Percentiles rank a stretch among this genome's conserved stretches.
phyloP scores from a whole-genome alignment of 2,329 filamentous ascomycete genomes.

The Stylonectria norvegica region DNA sequence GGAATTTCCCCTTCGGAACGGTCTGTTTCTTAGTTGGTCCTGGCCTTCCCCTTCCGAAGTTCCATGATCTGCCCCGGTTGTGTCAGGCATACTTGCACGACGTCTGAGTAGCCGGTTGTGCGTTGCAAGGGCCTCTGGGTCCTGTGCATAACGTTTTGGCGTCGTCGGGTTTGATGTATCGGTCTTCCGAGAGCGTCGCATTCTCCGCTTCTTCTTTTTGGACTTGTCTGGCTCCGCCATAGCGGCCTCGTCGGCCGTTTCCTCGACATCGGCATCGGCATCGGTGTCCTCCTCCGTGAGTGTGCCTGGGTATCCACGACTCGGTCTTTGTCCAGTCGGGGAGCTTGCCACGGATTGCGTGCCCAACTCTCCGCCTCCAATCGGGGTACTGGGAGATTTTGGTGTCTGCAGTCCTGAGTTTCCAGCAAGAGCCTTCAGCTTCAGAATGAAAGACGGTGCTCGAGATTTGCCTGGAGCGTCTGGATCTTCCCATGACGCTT shows the following conservation, averaged over 20 bases:
- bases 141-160: slow-evolving; percentile 44
- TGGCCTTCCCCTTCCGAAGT: slow-evolving; percentile 74
- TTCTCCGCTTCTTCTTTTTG: slow-evolving; percentile 60
- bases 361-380: slow-evolving; percentile 32
- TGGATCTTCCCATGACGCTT: slow-evolving; percentile 65
- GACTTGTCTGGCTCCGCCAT: slow-evolving; percentile 35
- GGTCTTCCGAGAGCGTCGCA: slow-evolving; percentile 52
- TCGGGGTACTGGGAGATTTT: slow-evolving; percentile 34
- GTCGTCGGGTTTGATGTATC: slow-evolving; percentile 66
- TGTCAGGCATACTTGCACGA: slow-evolving; percentile 63
- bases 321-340: slow-evolving; percentile 43
- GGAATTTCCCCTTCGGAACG: slow-evolving; percentile 55
- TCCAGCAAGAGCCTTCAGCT: slow-evolving; percentile 69
- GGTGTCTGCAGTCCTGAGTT: slow-evolving; percentile 47
- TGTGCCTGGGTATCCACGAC: slow-evolving; percentile 51
- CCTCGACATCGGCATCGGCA: slow-evolving; percentile 70
- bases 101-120: slow-evolving; percentile 54
- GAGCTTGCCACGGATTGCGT: slow-evolving; percentile 45
- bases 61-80: slow-evolving; percentile 56
- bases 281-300: slow-evolving; percentile 48
- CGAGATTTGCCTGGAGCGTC: slow-evolving; percentile 58
- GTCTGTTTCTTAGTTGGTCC: slow-evolving; percentile 51
- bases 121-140: slow-evolving; percentile 39
- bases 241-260: slow-evolving; percentile 75
- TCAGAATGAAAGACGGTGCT: slow-evolving; percentile 69